phyloP scores from a whole-genome alignment of 495 filamentous ascomycete species.

The Aspergillus conjunctus region DNA sequence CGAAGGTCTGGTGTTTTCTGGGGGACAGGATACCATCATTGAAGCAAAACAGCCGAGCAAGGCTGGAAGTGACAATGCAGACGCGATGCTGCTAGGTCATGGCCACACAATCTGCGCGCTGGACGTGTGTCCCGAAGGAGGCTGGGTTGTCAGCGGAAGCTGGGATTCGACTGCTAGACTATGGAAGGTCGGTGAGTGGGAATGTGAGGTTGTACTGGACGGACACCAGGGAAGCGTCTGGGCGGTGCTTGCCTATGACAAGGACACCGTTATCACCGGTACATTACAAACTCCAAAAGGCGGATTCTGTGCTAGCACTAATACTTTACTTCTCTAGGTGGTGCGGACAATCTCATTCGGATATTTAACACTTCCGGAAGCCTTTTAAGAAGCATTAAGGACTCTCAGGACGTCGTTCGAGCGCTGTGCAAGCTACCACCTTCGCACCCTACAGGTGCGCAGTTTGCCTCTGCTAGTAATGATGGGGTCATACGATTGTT shows the following conservation, averaged over 20 bases:
- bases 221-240: conserved; percentile 84
- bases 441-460: conserved; percentile 74
- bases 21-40: conserved; percentile 88
- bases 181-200: conserved; percentile 78
- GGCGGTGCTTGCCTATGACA: conserved; percentile 84
- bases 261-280: conserved; percentile 81
- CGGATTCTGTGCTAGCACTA: not conserved
- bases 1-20: conserved; percentile 82
- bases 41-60: conserved; percentile 75
- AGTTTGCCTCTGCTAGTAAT: conserved; percentile 88
- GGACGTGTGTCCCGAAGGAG: conserved; percentile 70
- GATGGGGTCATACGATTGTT: conserved; percentile 84
- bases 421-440: conserved; percentile 81
- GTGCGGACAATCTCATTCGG: conserved; percentile 86
- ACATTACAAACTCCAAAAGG: conserved; percentile 11
- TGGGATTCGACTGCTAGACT: conserved; percentile 88
- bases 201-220: conserved; percentile 66
- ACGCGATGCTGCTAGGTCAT: conserved; percentile 85
- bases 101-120: conserved; percentile 82
- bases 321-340: conserved; percentile 47
- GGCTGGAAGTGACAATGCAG: conserved; percentile 70
- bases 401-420: conserved; percentile 76
- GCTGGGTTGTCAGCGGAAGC: conserved; percentile 83
- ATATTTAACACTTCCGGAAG: conserved; percentile 72
- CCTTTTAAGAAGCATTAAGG: conserved; percentile 66